Evolutionary conservation across 495 filamentous ascomycete species (phyloP), one percentile per base, ranked within the genome.

Genomic region (Podospora didyma): DNA sequence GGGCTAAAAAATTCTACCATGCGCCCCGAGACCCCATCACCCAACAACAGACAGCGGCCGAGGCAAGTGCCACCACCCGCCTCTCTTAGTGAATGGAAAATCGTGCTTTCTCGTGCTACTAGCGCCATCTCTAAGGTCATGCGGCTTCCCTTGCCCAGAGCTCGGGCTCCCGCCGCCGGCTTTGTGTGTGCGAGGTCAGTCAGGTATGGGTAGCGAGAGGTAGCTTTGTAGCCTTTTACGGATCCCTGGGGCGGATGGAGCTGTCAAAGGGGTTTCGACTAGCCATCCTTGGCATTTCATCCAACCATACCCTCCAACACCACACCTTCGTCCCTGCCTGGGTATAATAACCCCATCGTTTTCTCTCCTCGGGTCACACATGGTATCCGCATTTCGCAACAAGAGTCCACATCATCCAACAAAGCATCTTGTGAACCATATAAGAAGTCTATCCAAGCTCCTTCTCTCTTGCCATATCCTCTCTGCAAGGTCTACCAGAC

Each of bases 321-420:
- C 42, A 46, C 1, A 7, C 37, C 24, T 34, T 26, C 46, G 45
- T 47, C n/a, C 54, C 39, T 45, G 12, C n/a, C 45, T 24, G 39
- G 46, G 21, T 61, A 64, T 61, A 64, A 44, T 58, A 61, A 60
- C 47, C 49, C 55, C 55, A 53, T 54, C 49, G n/a, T 14, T 14
- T 17, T 45, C 41, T 16, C 44, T 14, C 41, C 10, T 7, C 46
- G 44, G 20, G 24, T 17, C 24, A 31, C 39, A 52, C 28, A 42
- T 49, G 48, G 48, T 23, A 52, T 26, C 26, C 3, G 3, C 26
- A 31, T 3, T 9, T 4, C 37, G 16, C 46, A 26, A 20, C 50
- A 22, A 37, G 19, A 7, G 7, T 45, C 49, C 23, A 37, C 53
- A 59, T 35, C 37, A 16, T 39, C 34, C 6, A 42, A 24, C 26